Evolutionary conservation across 805 yeast genomes (phyloP).

Genomic region (Candida argentea): DNA sequence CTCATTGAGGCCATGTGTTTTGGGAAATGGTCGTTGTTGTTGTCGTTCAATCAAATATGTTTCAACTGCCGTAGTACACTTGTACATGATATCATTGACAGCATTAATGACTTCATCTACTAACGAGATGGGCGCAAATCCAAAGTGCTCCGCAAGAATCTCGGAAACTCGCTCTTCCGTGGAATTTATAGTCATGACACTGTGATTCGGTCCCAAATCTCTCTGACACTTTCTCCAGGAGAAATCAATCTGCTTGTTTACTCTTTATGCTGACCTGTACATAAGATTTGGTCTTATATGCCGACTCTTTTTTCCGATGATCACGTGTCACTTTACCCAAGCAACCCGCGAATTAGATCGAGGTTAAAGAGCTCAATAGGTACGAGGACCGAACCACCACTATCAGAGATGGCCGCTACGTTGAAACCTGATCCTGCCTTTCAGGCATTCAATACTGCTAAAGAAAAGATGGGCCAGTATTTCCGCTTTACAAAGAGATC

Average conservation of each 20-base stretch:
- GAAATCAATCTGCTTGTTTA: not conserved
- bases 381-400: not conserved
- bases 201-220: not conserved
- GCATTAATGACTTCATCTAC: conserved; percentile 85
- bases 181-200: no score
- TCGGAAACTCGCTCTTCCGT: no score
- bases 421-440: conserved; percentile 33
- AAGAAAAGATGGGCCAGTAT: conserved; percentile 30
- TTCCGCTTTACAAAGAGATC: conserved; percentile 33
- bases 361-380: conserved; percentile 1
- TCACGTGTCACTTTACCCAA: conserved; percentile 2
- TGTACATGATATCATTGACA: conserved; percentile 74
- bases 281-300: no score
- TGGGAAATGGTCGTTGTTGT: conserved; percentile 13
- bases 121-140: conserved; percentile 71
- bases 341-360: no score
- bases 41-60: conserved; percentile 33
- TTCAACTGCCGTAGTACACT: conserved; percentile 73
- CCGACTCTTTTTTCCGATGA: not conserved
- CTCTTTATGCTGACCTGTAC: conserved; percentile 1
- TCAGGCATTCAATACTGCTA: conserved; percentile 31
- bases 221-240: not conserved
- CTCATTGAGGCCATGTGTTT: conserved; percentile 28
- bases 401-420: conserved; percentile 28
- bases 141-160: conserved; percentile 76